A percentile compares a stretch with the other conserved stretches of the same genome.
Conservation (phyloP, 2,329 filamentous ascomycete species). For the Alternaria solani region DNA sequence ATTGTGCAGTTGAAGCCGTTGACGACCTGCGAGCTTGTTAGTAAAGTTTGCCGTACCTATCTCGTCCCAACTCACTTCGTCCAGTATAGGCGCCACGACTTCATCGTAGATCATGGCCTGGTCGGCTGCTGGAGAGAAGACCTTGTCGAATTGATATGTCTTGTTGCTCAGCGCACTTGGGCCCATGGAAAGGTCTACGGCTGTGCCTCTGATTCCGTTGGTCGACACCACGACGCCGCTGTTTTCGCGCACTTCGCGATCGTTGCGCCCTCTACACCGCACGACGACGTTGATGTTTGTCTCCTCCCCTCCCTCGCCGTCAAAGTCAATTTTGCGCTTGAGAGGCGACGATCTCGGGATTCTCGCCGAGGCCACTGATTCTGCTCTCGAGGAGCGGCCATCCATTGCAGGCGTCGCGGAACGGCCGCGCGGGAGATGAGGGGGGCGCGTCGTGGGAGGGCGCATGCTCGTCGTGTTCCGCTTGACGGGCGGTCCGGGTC, state of each 20-base stretch:
- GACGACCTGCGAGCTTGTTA: conserved; percentile 71
- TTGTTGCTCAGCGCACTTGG: conserved; percentile 93
- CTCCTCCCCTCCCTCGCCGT: conserved; percentile 73
- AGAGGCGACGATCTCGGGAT: conserved; percentile 57
- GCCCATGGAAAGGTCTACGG: conserved; percentile 88
- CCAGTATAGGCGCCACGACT: conserved; percentile 89
- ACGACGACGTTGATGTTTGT: conserved; percentile 99
- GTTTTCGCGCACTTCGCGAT: conserved; percentile 92
- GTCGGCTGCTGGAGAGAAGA: conserved; percentile 93
- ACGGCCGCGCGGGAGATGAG: conserved; percentile 59
- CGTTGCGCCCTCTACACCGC: conserved; percentile 88
- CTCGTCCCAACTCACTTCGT: conserved; percentile 70
- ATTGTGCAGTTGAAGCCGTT: conserved; percentile 97
- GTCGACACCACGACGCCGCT: conserved; percentile 90
- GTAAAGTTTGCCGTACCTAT: not conserved
- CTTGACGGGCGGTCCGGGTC: conserved; percentile 60
- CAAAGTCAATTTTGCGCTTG: conserved; percentile 89
- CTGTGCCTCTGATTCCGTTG: conserved; percentile 85
- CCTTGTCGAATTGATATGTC: conserved; percentile 94
- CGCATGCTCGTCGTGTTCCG: conserved; percentile 61
- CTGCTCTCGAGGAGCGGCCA: conserved; percentile 72
- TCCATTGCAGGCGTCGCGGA: conserved; percentile 57
- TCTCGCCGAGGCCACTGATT: conserved; percentile 64
- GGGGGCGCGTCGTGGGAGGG: conserved; percentile 62
- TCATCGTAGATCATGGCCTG: conserved; percentile 95